Conservation (phyloP, 2,329 filamentous ascomycete species). For the Botrytis porri region DNA sequence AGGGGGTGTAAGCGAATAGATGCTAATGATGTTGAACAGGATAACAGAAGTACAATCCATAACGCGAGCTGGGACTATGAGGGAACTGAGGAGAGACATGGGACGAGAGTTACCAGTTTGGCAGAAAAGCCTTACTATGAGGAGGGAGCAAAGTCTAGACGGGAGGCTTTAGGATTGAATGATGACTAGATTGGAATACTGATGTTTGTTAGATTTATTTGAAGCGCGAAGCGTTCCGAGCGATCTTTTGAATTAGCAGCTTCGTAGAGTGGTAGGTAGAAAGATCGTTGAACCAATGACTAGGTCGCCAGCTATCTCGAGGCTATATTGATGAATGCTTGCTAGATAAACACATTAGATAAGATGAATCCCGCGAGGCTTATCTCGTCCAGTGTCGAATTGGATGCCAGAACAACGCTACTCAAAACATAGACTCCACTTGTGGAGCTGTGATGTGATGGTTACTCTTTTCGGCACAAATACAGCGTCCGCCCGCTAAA, state of each 20-base stretch:
- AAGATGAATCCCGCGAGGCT: background rate
- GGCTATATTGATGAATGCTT: background rate
- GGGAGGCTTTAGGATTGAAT: constrained; percentile 63
- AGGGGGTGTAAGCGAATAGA: background rate
- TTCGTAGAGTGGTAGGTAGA: background rate
- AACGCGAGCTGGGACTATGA: constrained; percentile 74
- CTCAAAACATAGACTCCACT: background rate
- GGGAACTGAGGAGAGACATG: constrained; percentile 63
- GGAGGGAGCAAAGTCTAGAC: constrained; percentile 59
- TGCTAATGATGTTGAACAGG: constrained; percentile 33
- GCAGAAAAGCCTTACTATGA: constrained; percentile 71
- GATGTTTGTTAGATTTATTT: background rate
- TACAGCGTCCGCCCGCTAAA: background rate
- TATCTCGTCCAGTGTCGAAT: background rate
- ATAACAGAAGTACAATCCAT: constrained; percentile 71
- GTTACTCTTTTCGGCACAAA: background rate
- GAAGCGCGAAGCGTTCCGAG: background rate
- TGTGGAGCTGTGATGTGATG: background rate
- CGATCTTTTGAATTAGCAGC: background rate
- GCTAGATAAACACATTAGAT: background rate
- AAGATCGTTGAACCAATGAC: background rate
- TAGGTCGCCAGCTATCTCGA: too few relatives aligned
- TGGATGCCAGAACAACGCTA: background rate
- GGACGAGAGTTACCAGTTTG: constrained; percentile 67
- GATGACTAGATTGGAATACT: constrained; percentile 41